phyloP scores from a whole-genome alignment of 2,329 filamentous ascomycete species.

The Huntiella decipiens region DNA sequence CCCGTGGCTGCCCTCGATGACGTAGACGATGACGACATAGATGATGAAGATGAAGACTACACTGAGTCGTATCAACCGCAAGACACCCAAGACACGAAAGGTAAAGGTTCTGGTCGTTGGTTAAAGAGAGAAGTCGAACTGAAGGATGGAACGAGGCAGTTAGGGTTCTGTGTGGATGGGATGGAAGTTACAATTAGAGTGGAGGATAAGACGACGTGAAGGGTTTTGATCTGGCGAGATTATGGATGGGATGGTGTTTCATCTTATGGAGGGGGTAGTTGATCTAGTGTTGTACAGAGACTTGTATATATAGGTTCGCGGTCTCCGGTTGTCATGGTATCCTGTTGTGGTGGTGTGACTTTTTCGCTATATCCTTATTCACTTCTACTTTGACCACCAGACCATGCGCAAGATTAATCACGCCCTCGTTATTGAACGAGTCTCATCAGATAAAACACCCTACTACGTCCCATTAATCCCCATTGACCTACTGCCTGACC shows the following conservation, averaged over 20 bases:
- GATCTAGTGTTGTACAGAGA: background rate
- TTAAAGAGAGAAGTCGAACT: conserved; percentile 65
- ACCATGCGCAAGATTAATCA: background rate
- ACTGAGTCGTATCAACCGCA: conserved; percentile 32
- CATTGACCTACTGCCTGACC: conserved; percentile 30
- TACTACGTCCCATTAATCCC: conserved; percentile 34
- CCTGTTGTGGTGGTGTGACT: background rate
- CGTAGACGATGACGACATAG: conserved; percentile 28
- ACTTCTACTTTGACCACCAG: background rate
- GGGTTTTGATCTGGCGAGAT: background rate
- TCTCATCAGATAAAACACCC: conserved; percentile 14
- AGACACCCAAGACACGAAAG: conserved; percentile 18
- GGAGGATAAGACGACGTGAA: conserved; percentile 1
- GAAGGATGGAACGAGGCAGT: conserved; percentile 56
- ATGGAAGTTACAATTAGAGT: conserved; percentile 52
- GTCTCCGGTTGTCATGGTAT: background rate
- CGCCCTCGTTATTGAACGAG: conserved; percentile 25
- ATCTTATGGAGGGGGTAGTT: background rate
- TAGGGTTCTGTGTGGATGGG: conserved; percentile 70
- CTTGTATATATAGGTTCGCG: background rate
- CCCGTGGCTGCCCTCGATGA: conserved; percentile 47
- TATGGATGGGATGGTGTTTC: too few relatives aligned
- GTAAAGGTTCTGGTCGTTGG: conserved; percentile 33
- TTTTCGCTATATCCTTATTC: background rate
- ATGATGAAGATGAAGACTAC: conserved; percentile 27